Evolutionary conservation across 768 basidiomycete species (phyloP), one percentile per base, ranked within the genome.

Genomic region (Lentinula lateritia): DNA sequence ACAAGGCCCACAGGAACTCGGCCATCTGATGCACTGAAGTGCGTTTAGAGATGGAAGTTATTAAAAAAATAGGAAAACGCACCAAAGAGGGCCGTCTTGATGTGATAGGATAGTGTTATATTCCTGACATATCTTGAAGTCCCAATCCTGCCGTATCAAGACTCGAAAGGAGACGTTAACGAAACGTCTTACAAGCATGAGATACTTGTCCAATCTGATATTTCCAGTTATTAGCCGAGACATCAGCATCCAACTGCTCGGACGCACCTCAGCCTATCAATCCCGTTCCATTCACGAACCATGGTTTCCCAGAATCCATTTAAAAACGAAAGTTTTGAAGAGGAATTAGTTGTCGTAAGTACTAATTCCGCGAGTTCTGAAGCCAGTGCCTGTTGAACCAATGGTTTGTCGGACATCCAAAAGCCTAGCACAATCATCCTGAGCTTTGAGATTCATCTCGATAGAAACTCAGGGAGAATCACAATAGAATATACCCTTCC

Each of bases 341-440:
- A 62, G 2, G 79, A 75, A 61, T 80, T 74, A 32, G 82, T 76
- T 48, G 95, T 92, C 9, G 78, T 82, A 52, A 98, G 75, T 5
- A 95, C 68, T 42, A 98, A 78, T 65, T 93, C 87, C 16, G 96
- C 90, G 42, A 99, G 75, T 66, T 95, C 92, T 15, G 82, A 78
- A 0, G 96, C 93, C 15, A 99, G 82, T 13, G 87, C 88, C 71
- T 98, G 96, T 71, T 98, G 96, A 7, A 98, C 91, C 8, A 95
- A 82, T 4, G 95, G 95, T 71, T 98, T 99, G 75, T 99, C 96
- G 9, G 95, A 98, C 95, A 98, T 98, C 95, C 96, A 99, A 75
- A 95, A 98, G 71, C 96, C 95, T 97, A 61, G 41, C 13, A 6
- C 67, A 61, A 65, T 41, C 6, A n/a, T 35, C 58, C 52, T 45